Percentiles rank a stretch among this genome's conserved stretches.
Conservation (phyloP, 2,329 filamentous ascomycete species). For the Whalleya microplaca region DNA sequence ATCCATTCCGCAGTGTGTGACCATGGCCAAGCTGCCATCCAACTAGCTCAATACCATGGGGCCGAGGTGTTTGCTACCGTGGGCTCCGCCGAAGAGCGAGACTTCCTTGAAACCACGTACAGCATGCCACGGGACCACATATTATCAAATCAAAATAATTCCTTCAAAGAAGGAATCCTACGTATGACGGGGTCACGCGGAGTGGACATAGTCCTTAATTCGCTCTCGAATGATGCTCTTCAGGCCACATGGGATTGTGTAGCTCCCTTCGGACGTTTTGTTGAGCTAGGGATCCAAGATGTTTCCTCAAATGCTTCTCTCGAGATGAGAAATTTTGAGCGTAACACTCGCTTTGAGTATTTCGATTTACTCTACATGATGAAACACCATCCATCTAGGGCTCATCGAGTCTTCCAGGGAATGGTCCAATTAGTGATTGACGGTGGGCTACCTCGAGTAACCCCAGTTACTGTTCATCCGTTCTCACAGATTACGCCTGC, state of each 20-base stretch:
- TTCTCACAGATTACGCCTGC: constrained; percentile 18
- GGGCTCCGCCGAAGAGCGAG: constrained; percentile 19
- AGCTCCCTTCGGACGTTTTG: constrained; percentile 32
- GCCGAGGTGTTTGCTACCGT: constrained; percentile 28
- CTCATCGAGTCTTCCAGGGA: constrained; percentile 20
- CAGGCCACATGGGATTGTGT: constrained; percentile 36
- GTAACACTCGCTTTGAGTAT: constrained; percentile 21
- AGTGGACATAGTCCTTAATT: constrained; percentile 30
- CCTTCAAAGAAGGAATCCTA: constrained; percentile 23
- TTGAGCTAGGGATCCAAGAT: constrained; percentile 26
- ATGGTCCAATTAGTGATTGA: constrained; percentile 10
- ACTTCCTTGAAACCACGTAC: constrained; percentile 24
- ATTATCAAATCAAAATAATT: constrained; percentile 22
- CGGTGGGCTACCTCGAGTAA: not conserved
- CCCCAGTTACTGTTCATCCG: constrained; percentile 6
- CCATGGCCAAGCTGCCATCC: constrained; percentile 22
- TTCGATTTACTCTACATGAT: constrained; percentile 18
- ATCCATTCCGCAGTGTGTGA: constrained; percentile 22
- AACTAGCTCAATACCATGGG: constrained; percentile 15
- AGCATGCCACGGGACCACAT: constrained; percentile 29
- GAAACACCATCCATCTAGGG: constrained; percentile 10
- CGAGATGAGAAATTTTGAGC: constrained; percentile 12
- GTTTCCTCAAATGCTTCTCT: constrained; percentile 5
- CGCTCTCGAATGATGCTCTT: constrained; percentile 25
- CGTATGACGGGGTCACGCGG: constrained; percentile 1